phyloP scores from a whole-genome alignment of 352 stramenopile species.

The Phytophthora syringae region DNA sequence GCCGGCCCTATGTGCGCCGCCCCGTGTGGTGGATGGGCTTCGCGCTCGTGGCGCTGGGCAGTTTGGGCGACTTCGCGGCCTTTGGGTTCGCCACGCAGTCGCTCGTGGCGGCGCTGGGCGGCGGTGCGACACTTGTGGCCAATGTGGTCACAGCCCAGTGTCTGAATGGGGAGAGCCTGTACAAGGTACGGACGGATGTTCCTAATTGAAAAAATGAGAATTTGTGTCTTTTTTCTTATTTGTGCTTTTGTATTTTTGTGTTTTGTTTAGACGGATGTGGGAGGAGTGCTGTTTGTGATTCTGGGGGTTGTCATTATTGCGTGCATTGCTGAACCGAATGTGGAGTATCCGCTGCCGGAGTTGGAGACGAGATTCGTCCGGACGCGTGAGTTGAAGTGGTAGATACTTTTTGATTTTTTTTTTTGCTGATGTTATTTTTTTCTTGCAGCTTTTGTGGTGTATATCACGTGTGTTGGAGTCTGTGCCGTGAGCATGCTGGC shows the following conservation, averaged over 20 bases:
- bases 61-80: conserved; percentile 87
- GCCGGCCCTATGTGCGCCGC: conserved; percentile 82
- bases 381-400: conserved; percentile 48
- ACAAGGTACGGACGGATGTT: conserved; percentile 40
- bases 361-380: conserved; percentile 85
- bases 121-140: conserved; percentile 85
- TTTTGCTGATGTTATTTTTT: conserved; percentile 1
- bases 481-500: conserved; percentile 84
- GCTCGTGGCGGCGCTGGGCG: conserved; percentile 86
- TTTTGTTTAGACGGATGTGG: conserved; percentile 70
- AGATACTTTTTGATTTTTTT: neutral
- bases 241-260: too few species aligned
- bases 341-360: conserved; percentile 85
- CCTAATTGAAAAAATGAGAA: neutral
- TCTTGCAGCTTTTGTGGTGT: conserved; percentile 70
- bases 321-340: conserved; percentile 85
- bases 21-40: conserved; percentile 90
- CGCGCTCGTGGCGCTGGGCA: conserved; percentile 78
- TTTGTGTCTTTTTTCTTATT: conserved; percentile 12
- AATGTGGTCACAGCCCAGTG: conserved; percentile 90
- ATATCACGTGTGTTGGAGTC: conserved; percentile 80
- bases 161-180: conserved; percentile 82
- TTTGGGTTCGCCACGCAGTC: conserved; percentile 92
- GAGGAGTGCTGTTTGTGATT: conserved; percentile 89
- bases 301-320: conserved; percentile 88